Evolutionary conservation across 768 basidiomycete species (phyloP).

Genomic region (Suillus alpinus): DNA sequence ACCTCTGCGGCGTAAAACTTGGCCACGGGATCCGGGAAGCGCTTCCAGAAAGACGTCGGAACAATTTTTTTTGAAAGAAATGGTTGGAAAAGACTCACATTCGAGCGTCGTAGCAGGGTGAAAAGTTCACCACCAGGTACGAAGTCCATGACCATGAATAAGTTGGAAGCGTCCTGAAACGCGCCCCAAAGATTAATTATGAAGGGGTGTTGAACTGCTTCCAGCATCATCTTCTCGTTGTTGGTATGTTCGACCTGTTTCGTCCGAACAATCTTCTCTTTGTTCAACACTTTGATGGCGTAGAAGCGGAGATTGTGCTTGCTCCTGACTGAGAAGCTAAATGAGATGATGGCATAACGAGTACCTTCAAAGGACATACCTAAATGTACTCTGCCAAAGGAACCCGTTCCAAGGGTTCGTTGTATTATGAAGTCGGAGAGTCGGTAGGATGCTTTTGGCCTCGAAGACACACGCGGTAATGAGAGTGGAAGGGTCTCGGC

Average conservation of each 20-base stretch:
- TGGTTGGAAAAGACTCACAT: constrained; percentile 47
- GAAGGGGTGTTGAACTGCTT: constrained; percentile 84
- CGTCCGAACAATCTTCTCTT: constrained; percentile 86
- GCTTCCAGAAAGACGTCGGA: constrained; percentile 37
- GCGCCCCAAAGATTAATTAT: constrained; percentile 96
- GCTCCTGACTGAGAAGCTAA: constrained; percentile 61
- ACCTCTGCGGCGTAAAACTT: constrained; percentile 98
- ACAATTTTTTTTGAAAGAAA: constrained; percentile 16
- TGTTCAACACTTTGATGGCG: constrained; percentile 92
- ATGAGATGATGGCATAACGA: constrained; percentile 10
- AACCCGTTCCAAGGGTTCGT: constrained; percentile 88
- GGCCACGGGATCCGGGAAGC: constrained; percentile 95
- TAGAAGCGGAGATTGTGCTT: constrained; percentile 95
- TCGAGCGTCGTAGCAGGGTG: constrained; percentile 86
- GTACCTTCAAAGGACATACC: constrained; percentile 41
- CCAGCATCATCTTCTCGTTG: constrained; percentile 87
- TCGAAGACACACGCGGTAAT: constrained; percentile 35
- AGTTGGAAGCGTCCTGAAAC: constrained; percentile 87
- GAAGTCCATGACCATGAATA: constrained; percentile 99
- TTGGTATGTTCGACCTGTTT: constrained; percentile 99
- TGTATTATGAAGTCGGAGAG: constrained; percentile 78
- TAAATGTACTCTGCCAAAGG: constrained; percentile 94
- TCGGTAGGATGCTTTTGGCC: constrained; percentile 66
- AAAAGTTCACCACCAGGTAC: constrained; percentile 97
- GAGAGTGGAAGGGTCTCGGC: constrained; percentile 30